Evolutionary conservation across 2,329 filamentous ascomycete genomes (phyloP).

Genomic region (Rutstroemia sp.): DNA sequence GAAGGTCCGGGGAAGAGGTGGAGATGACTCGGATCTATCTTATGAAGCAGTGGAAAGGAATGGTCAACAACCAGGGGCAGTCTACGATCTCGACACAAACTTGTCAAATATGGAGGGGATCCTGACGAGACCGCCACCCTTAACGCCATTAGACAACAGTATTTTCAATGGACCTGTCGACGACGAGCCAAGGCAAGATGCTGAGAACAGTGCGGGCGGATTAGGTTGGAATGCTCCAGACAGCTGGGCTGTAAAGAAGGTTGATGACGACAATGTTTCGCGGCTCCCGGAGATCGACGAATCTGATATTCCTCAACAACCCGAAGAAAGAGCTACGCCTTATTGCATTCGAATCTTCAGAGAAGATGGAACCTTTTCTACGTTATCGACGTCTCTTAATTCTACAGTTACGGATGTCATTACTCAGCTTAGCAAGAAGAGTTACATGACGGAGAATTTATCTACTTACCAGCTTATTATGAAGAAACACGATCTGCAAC

Average conservation of each 20-base stretch:
- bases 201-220: conserved; percentile 18
- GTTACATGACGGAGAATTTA: conserved; percentile 79
- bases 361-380: conserved; percentile 88
- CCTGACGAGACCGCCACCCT: conserved; percentile 59
- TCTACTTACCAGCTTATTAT: conserved; percentile 95
- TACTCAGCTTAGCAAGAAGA: conserved; percentile 87
- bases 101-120: conserved; percentile 90
- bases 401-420: conserved; percentile 83
- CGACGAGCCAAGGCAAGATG: conserved; percentile 32
- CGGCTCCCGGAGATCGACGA: conserved; percentile 59
- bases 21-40: conserved; percentile 50
- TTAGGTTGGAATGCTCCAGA: conserved; percentile 89
- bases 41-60: conserved; percentile 20
- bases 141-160: conserved; percentile 62
- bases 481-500: conserved; percentile 82
- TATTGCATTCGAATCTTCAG: conserved; percentile 96
- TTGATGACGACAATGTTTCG: conserved; percentile 55
- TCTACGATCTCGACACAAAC: conserved; percentile 81
- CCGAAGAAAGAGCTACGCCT: conserved; percentile 66
- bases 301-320: conserved; percentile 54
- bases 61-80: conserved; percentile 34
- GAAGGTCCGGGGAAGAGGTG: conserved; percentile 45
- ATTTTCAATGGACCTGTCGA: conserved; percentile 39
- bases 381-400: conserved; percentile 75
- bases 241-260: conserved; percentile 85